A percentile compares a stretch with the other conserved stretches of the same genome.
Evolutionary conservation across 1,284 basidiomycete species (phyloP).

Genomic region (Marasmius oreades): DNA sequence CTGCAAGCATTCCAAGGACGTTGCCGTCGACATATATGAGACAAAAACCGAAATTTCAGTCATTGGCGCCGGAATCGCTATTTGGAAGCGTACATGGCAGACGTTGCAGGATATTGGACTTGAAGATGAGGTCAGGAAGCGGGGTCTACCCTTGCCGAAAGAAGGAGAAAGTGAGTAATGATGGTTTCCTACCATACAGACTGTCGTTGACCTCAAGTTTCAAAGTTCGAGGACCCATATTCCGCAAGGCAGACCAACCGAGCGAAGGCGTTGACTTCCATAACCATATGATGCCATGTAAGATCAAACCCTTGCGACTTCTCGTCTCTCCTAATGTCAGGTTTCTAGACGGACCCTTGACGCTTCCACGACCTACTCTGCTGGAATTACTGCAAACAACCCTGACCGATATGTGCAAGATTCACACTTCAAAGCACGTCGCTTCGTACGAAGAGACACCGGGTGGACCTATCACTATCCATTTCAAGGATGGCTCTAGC

Average conservation of each 20-base stretch:
- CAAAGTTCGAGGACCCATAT: constrained; percentile 19
- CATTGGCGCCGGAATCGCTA: constrained; percentile 34
- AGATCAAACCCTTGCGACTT: constrained; percentile 4
- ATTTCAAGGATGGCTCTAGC: constrained; percentile 30
- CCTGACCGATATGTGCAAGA: constrained; percentile 25
- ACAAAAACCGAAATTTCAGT: constrained; percentile 30
- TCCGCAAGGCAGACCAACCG: constrained; percentile 25
- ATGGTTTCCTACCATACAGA: constrained; percentile 5
- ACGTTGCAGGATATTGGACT: constrained; percentile 32
- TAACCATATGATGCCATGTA: constrained; percentile 26
- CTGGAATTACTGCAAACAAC: constrained; percentile 27
- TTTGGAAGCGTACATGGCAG: too few species aligned
- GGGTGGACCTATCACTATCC: constrained; percentile 20
- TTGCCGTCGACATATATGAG: constrained; percentile 35
- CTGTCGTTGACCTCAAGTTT: background rate
- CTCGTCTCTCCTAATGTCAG: background rate
- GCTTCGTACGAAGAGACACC: constrained; percentile 18
- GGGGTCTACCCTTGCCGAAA: constrained; percentile 22
- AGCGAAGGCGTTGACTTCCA: constrained; percentile 25
- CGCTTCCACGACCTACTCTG: constrained; percentile 30
- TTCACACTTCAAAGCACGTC: constrained; percentile 32
- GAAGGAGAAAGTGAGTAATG: constrained; percentile 18
- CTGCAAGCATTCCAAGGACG: constrained; percentile 20
- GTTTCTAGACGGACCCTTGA: constrained; percentile 28
- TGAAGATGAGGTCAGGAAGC: constrained; percentile 26